Percentiles rank a stretch among this genome's conserved stretches.
Evolutionary conservation across 2,329 filamentous ascomycete genomes (phyloP).

Genomic region (Exophiala oligosperma): DNA sequence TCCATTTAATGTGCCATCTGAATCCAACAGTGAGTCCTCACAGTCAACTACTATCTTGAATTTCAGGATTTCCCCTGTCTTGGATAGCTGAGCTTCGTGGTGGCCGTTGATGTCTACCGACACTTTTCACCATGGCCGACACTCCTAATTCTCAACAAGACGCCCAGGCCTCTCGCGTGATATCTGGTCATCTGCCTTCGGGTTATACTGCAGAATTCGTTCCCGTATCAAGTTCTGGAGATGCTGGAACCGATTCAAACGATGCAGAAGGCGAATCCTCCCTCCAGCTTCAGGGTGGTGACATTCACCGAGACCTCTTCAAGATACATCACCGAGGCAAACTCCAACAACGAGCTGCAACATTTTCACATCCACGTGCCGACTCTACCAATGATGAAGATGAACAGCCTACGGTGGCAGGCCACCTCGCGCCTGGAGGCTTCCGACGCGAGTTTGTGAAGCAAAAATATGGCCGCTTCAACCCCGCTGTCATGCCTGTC

Average conservation of each 20-base stretch:
- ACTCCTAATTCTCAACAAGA: slow-evolving; percentile 17
- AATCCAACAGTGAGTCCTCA: too few relatives aligned
- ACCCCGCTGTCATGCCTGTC: slow-evolving; percentile 46
- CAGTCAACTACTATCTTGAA: too few relatives aligned
- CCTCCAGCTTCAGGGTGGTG: slow-evolving; percentile 70
- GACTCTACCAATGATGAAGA: slow-evolving; percentile 34
- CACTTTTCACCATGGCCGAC: slow-evolving; percentile 19
- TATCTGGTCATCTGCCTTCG: slow-evolving; percentile 24
- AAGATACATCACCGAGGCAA: slow-evolving; percentile 63
- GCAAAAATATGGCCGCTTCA: slow-evolving; percentile 26
- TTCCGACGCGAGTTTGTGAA: slow-evolving; percentile 56
- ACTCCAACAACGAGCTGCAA: slow-evolving; percentile 60
- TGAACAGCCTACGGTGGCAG: slow-evolving; percentile 40
- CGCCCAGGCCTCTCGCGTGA: slow-evolving; percentile 17
- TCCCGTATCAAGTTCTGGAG: slow-evolving; percentile 6
- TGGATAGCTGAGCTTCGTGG: too few relatives aligned
- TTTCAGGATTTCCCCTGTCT: too few relatives aligned
- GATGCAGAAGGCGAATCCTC: slow-evolving; percentile 55
- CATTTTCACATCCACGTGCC: slow-evolving; percentile 59
- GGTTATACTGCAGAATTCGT: slow-evolving; percentile 26
- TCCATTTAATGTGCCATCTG: too few relatives aligned
- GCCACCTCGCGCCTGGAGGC: slow-evolving; percentile 53
- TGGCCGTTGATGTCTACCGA: not conserved
- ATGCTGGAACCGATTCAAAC: not conserved
- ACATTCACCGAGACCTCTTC: slow-evolving; percentile 77